Evolutionary conservation across 305 asterid species (phyloP).

Genomic region (Fraxinus sp.): DNA sequence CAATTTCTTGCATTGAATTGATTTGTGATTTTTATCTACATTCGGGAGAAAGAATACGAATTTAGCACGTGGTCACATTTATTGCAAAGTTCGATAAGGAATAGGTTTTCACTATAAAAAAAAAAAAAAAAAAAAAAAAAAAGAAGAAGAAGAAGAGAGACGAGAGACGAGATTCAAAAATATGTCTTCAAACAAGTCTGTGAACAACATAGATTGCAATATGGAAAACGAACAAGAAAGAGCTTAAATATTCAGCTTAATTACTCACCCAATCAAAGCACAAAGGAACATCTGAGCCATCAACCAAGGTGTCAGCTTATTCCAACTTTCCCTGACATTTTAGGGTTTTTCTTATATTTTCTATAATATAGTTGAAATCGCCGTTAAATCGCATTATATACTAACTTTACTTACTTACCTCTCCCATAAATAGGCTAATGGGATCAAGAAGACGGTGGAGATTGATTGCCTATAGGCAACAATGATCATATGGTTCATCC

Average conservation of each 20-base stretch:
- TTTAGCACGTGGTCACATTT: too few species aligned
- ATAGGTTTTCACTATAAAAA: too few species aligned
- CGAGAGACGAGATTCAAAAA: too few species aligned
- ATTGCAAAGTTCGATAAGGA: too few species aligned
- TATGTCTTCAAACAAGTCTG: neutral
- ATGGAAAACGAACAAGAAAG: neutral
- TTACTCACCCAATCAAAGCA: conserved; percentile 69
- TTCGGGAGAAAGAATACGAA: too few species aligned
- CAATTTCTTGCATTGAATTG: too few species aligned
- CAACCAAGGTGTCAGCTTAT: conserved; percentile 44
- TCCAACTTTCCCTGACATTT: conserved; percentile 54
- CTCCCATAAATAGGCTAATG: conserved; percentile 55
- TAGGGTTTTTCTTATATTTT: neutral
- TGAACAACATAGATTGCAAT: neutral
- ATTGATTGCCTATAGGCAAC: conserved; percentile 51
- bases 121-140: too few species aligned
- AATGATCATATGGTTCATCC: conserved; percentile 41
- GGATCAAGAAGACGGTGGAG: conserved; percentile 46
- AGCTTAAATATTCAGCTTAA: neutral
- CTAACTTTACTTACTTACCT: conserved; percentile 43
- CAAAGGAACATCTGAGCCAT: conserved; percentile 52
- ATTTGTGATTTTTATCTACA: too few species aligned
- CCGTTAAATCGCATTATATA: neutral
- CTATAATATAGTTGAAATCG: neutral
- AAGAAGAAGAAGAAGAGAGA: too few species aligned